Conservation (phyloP, 148 eudicot species). For the Euryodendron excelsum region DNA sequence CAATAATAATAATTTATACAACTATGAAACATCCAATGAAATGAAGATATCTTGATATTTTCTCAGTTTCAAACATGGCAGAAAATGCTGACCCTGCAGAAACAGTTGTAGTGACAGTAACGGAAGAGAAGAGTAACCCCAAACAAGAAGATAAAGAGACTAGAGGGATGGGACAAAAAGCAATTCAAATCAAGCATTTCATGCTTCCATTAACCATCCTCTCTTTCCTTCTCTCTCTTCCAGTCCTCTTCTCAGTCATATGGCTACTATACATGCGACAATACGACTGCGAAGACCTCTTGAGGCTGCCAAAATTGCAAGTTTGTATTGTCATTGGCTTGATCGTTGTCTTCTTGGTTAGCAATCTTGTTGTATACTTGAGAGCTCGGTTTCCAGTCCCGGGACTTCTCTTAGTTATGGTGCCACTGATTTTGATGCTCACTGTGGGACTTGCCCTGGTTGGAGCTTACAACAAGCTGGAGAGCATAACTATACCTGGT, state of each 20-base stretch:
- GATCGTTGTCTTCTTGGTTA: slow-evolving; percentile 19
- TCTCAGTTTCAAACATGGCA: background rate
- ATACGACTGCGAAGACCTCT: slow-evolving; percentile 35
- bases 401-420: slow-evolving; percentile 21
- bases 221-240: slow-evolving; percentile 36
- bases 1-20: too few relatives aligned
- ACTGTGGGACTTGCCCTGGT: slow-evolving; percentile 27
- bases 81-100: background rate
- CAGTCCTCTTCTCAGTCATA: slow-evolving; percentile 21
- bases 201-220: slow-evolving; percentile 14
- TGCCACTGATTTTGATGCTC: slow-evolving; percentile 27
- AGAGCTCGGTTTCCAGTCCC: slow-evolving; percentile 19
- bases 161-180: background rate
- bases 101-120: background rate
- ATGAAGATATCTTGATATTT: too few relatives aligned
- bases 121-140: background rate
- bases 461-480: slow-evolving; percentile 23
- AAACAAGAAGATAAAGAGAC: background rate
- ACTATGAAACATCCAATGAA: too few relatives aligned
- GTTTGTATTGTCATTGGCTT: slow-evolving; percentile 20
- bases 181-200: background rate
- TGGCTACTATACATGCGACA: slow-evolving; percentile 32
- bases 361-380: slow-evolving; percentile 19
- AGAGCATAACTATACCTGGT: slow-evolving; percentile 24
- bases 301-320: slow-evolving; percentile 21